Evolutionary conservation across 441 rosid species (phyloP).

Genomic region (Populus trichocarpa): DNA sequence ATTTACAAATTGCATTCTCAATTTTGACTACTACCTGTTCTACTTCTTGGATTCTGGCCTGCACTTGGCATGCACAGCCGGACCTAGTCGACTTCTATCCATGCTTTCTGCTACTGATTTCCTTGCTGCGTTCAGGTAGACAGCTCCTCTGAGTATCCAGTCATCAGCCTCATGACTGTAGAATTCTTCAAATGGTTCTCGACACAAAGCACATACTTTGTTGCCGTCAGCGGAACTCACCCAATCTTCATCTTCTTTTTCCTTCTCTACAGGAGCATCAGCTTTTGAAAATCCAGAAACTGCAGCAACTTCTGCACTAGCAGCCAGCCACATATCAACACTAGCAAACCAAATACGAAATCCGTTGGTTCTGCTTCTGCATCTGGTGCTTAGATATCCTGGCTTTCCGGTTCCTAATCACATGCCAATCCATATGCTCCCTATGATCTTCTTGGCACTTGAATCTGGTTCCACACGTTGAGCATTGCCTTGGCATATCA

Average conservation of each 20-base stretch:
- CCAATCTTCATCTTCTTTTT: not conserved
- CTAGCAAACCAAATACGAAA: not conserved
- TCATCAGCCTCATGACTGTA: not conserved
- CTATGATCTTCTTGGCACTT: constrained; percentile 2
- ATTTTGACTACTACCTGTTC: not conserved
- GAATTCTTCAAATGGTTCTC: constrained; percentile 2
- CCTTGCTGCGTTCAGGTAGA: not conserved
- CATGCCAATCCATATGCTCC: constrained; percentile 4
- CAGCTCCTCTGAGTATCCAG: not conserved
- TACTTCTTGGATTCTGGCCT: not conserved
- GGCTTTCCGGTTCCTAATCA: not conserved
- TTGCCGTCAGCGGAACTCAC: not conserved
- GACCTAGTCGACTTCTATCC: not conserved
- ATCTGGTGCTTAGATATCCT: not conserved
- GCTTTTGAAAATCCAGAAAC: not conserved
- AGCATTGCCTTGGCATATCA: not conserved
- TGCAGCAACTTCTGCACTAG: not conserved
- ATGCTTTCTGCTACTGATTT: not conserved
- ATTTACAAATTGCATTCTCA: not conserved
- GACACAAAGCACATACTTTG: not conserved
- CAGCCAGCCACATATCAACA: not conserved
- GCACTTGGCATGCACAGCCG: not conserved
- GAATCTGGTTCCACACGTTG: constrained; percentile 2
- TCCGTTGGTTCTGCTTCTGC: not conserved
- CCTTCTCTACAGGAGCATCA: not conserved